These are phyloP conservation scores for Globisporangium nagaii DNA, from an alignment of 352 stramenopile species.

Conservation along the genomic window DNA sequence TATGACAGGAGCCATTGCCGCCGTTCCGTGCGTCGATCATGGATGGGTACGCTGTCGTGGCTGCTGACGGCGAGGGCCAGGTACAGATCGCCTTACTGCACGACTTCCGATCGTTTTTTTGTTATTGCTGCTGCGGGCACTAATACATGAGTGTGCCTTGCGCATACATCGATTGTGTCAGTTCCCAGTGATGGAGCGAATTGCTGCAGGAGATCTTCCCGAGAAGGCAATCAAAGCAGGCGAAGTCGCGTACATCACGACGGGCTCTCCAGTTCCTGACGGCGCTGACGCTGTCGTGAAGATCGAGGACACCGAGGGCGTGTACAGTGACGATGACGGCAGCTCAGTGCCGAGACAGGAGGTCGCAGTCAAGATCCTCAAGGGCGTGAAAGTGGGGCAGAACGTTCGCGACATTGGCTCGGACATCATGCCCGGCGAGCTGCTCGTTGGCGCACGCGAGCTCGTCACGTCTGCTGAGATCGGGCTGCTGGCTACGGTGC, in stretches of 20 bases:
- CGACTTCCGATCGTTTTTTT: neutral
- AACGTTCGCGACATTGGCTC: constrained; percentile 89
- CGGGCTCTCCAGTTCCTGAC: constrained; percentile 88
- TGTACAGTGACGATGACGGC: constrained; percentile 23
- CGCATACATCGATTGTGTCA: too few relatives aligned
- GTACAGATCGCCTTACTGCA: constrained; percentile 19
- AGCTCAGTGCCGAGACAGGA: constrained; percentile 12
- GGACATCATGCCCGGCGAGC: constrained; percentile 79
- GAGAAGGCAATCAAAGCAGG: constrained; percentile 27
- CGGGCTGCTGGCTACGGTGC: constrained; percentile 88
- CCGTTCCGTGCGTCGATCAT: constrained; percentile 96
- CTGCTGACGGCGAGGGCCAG: constrained; percentile 69
- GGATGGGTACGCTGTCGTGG: constrained; percentile 95
- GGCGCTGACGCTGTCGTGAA: constrained; percentile 92
- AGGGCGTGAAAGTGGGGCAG: constrained; percentile 41
- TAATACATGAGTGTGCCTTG: too few relatives aligned
- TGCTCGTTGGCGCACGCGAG: constrained; percentile 75
- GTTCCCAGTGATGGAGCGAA: constrained; percentile 64
- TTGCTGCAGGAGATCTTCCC: constrained; percentile 60
- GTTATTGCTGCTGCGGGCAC: neutral
- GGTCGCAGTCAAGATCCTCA: constrained; percentile 56
- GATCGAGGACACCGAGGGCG: constrained; percentile 88
- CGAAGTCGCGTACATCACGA: constrained; percentile 92
- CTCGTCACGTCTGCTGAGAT: constrained; percentile 85
- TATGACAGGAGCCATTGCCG: constrained; percentile 81